Percentiles rank a stretch among this genome's conserved stretches.
These are phyloP conservation scores for Ascoidea asiatica DNA, from an alignment of 805 yeast species.

Conservation along the genomic window DNA sequence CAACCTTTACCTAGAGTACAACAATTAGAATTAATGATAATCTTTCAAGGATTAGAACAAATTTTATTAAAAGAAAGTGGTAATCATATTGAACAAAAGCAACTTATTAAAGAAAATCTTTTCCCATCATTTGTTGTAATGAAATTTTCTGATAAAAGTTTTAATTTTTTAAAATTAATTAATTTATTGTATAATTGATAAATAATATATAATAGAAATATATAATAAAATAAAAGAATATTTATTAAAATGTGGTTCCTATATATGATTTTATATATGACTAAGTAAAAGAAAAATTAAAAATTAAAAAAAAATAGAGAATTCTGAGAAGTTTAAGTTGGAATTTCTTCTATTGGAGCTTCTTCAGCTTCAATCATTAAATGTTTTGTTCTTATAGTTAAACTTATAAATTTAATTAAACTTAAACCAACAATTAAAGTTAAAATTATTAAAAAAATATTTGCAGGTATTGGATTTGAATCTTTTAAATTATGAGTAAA, in stretches of 20 bases:
- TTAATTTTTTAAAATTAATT: too few species aligned
- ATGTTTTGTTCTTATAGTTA: conserved; percentile 19
- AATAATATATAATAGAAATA: too few species aligned
- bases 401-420: conserved; percentile 28
- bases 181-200: too few species aligned
- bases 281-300: too few species aligned
- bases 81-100: too few species aligned
- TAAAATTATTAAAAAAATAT: conserved; percentile 34
- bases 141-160: too few species aligned
- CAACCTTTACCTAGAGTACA: conserved; percentile 61
- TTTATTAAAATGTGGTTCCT: too few species aligned
- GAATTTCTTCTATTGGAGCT: conserved; percentile 22
- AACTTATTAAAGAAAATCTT: too few species aligned
- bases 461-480: conserved; percentile 74
- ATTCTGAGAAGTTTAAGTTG: conserved; percentile 15
- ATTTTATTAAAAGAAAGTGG: conserved; percentile 10
- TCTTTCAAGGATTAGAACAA: conserved; percentile 29
- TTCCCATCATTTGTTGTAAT: too few species aligned
- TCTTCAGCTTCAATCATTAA: conserved; percentile 31
- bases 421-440: conserved; percentile 40
- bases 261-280: too few species aligned
- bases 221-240: too few species aligned
- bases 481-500: conserved; percentile 54
- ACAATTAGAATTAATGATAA: conserved; percentile 39
- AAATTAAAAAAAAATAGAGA: too few species aligned